Evolutionary conservation across 2,329 filamentous ascomycete species (phyloP), one percentile per base, ranked within the genome.

Genomic region (Penicillium sp.): DNA sequence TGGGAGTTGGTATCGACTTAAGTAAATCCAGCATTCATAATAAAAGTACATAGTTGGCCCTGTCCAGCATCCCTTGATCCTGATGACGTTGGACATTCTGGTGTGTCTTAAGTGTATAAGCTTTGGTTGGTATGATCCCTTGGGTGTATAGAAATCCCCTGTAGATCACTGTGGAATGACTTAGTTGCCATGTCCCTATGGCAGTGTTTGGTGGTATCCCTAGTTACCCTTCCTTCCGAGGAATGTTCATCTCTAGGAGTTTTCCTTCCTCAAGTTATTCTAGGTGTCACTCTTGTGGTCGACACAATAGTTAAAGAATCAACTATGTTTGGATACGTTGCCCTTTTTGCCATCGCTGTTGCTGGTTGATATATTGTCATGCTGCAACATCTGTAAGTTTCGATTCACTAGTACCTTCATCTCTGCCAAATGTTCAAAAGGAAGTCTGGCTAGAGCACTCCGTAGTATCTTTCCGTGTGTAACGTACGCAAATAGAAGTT

Each of bases 81-180:
- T 28, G 24, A 54, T 57, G 56, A 59, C 56, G 56, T 58, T 35
- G 35, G 49, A 45, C 52, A 60, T 61, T 49, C 53, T 46, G 49
- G 23, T 24, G 13, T 23, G 29, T 38, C 46, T 42, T 28, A 8
- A 3, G 38, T 28, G 45, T 24, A 53, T 49, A 56, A 54, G 55
- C 48, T 54, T 54, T 58, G 15, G 15, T 18, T 43, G 4, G 12
- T 7, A 3, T 27, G 35, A 25, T 25, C 28, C 13, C 40, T 42
- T 20, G 24, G 25, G 10, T n/a, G 20, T 18, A n/a, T 10, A 39
- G 42, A 41, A n/a, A 1, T 38, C 32, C 20, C 39, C n/a, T 52
- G 52, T 51, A 39, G 40, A 51, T 53, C 47, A 37, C 18, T 32
- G 12, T 49, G 58, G 58, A 60, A 60, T 61, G 58, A 20, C 9